Evolutionary conservation across 2,329 filamentous ascomycete genomes (phyloP).

Genomic region (Daldinia eschscholtzii): DNA sequence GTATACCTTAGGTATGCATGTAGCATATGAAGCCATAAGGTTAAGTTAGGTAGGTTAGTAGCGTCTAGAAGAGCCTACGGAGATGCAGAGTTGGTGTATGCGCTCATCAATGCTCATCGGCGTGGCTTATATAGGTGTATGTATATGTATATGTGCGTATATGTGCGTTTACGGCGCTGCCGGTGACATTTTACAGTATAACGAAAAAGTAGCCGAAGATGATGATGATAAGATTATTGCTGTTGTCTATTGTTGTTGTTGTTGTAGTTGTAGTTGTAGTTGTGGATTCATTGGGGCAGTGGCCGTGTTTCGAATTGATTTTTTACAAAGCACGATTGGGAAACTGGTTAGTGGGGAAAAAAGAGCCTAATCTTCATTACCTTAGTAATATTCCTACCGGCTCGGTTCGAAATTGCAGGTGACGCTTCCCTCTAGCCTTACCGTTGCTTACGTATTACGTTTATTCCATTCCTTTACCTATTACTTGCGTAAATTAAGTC

Average conservation of each 20-base stretch:
- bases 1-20: neutral
- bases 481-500: neutral
- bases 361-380: neutral
- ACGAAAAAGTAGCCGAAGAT: neutral
- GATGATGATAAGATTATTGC: neutral
- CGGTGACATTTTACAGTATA: constrained; percentile 8
- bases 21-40: neutral
- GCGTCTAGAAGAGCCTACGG: constrained; percentile 8
- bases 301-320: constrained; percentile 35
- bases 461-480: neutral
- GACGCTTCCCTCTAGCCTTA: neutral
- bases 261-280: neutral
- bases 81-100: constrained; percentile 11
- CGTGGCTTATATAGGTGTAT: constrained; percentile 13
- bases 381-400: constrained; percentile 1
- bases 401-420: constrained; percentile 10
- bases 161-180: constrained; percentile 32
- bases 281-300: neutral
- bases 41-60: no score
- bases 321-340: constrained; percentile 5
- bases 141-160: no score
- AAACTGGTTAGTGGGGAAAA: constrained; percentile 1
- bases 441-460: constrained; percentile 4
- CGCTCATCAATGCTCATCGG: constrained; percentile 7
- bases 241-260: neutral